Evolutionary conservation across 495 filamentous ascomycete species (phyloP), one percentile per base, ranked within the genome.

Genomic region (Neurospora sublineolata): DNA sequence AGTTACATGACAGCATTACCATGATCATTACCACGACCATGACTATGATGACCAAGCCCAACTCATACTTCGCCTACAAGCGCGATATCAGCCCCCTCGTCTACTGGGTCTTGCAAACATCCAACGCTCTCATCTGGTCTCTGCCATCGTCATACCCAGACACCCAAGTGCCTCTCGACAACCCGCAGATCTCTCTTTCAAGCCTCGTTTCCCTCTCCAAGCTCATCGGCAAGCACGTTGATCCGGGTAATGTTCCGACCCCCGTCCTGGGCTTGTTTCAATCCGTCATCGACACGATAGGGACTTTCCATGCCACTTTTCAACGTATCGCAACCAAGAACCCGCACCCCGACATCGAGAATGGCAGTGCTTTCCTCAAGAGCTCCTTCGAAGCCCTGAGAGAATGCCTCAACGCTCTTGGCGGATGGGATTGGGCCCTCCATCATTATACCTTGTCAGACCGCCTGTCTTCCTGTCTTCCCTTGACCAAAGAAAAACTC

Each of bases 71-170:
- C 27, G 37, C 69, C 18, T 84, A 83, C 75, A 85, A 81, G 72
- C 79, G 74, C 44, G 78, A 86, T 69, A 78, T 79, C 10, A 81
- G 71, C 36, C 69, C 76, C 3, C 77, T 84, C 4, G 67, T 82
- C 60, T 83, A 78, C 69, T 86, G 81, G 82, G 80, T 85, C 37
- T 76, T 83, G 23, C 72, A 78, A 60, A 67, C 75, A 38, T 79
- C 79, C 36, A 82, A 81, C 69, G 68, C 36, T 42, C 77, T 83
- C 69, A 76, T 81, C 73, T 71, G 40, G 46, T 23, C 23, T 58
- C 23, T 58, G 10, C 20, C 20, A 58, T 58, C n/a, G 5, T 23
- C 46, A 58, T 27, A 58, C 20, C 1, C 46, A 27, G 46, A 30
- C 46, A 23, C n/a, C 46, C 10, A 58, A 14, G 11, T 58, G 20